phyloP scores from a whole-genome alignment of 1,284 basidiomycete genomes.

The Peniophora sp. region DNA sequence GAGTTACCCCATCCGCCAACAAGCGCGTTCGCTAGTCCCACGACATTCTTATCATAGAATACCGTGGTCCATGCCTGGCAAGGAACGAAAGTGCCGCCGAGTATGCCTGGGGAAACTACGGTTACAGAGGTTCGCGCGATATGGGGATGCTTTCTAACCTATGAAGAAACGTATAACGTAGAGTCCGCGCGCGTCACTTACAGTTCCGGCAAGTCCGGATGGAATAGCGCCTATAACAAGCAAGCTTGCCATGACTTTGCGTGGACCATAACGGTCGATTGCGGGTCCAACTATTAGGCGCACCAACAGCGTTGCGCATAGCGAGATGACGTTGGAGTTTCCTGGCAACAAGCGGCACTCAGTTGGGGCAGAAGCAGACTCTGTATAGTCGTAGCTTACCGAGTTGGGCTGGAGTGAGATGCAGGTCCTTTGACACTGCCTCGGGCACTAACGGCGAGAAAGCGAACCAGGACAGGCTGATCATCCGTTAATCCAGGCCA shows the following conservation, averaged over 20 bases:
- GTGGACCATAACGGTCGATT: constrained; percentile 50
- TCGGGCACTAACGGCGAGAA: constrained; percentile 57
- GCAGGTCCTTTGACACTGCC: constrained; percentile 49
- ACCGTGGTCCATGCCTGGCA: constrained; percentile 52
- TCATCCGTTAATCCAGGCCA: background rate
- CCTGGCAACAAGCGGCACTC: background rate
- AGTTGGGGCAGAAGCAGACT: background rate
- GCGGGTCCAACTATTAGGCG: constrained; percentile 48
- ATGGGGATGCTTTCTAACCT: too few species aligned
- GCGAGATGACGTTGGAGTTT: constrained; percentile 47
- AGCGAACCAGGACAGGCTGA: constrained; percentile 52
- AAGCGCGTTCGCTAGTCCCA: constrained; percentile 48
- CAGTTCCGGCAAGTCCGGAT: constrained; percentile 52
- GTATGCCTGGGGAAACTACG: background rate
- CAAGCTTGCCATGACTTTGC: constrained; percentile 53
- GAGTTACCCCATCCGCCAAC: constrained; percentile 41
- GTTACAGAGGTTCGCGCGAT: too few species aligned
- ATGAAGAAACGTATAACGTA: constrained; percentile 48
- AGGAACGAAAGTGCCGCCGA: constrained; percentile 43
- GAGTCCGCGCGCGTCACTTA: constrained; percentile 33
- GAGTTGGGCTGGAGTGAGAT: constrained; percentile 38
- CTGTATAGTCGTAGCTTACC: constrained; percentile 24
- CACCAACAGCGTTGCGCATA: constrained; percentile 48
- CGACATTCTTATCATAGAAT: constrained; percentile 54
- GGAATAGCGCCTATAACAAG: constrained; percentile 58